These are phyloP conservation scores for Ziziphus jujuba DNA, from an alignment of 306 rosid species.

Conservation along the genomic window DNA sequence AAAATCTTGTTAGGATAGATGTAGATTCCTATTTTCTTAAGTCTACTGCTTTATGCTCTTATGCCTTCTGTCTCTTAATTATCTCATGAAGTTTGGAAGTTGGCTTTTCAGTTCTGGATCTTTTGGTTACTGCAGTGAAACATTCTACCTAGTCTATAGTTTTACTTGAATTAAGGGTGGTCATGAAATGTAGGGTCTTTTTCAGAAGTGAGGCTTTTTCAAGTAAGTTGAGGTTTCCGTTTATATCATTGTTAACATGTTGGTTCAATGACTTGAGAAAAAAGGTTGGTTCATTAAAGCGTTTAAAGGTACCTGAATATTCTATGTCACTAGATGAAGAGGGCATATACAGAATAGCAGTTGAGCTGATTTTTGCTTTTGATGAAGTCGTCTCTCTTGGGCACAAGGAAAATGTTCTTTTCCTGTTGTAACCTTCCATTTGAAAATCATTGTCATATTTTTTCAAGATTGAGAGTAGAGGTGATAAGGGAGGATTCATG, in stretches of 20 bases:
- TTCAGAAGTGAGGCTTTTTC: too few species aligned
- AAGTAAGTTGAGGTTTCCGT: background rate
- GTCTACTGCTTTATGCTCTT: constrained; percentile 3
- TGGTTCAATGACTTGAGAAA: background rate
- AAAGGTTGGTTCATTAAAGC: constrained; percentile 46
- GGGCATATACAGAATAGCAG: constrained; percentile 78
- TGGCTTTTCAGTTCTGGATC: too few species aligned
- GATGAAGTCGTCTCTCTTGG: constrained; percentile 96
- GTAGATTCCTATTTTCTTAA: background rate
- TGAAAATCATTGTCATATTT: constrained; percentile 12
- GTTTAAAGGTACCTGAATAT: constrained; percentile 88
- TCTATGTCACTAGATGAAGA: constrained; percentile 89
- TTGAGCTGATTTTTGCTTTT: constrained; percentile 92
- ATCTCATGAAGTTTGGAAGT: too few species aligned
- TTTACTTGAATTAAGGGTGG: too few species aligned
- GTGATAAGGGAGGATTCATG: constrained; percentile 84
- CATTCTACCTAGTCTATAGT: too few species aligned
- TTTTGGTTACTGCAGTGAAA: too few species aligned
- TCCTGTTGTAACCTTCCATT: constrained; percentile 8
- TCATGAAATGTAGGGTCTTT: too few species aligned
- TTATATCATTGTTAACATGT: background rate
- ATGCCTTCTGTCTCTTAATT: too few species aligned
- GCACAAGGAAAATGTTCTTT: constrained; percentile 80
- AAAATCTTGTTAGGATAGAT: constrained; percentile 1
- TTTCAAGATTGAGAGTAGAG: constrained; percentile 83